These are phyloP conservation scores for Tetracladium marchalianum DNA, from an alignment of 495 filamentous ascomycete genomes.

Conservation along the genomic window DNA sequence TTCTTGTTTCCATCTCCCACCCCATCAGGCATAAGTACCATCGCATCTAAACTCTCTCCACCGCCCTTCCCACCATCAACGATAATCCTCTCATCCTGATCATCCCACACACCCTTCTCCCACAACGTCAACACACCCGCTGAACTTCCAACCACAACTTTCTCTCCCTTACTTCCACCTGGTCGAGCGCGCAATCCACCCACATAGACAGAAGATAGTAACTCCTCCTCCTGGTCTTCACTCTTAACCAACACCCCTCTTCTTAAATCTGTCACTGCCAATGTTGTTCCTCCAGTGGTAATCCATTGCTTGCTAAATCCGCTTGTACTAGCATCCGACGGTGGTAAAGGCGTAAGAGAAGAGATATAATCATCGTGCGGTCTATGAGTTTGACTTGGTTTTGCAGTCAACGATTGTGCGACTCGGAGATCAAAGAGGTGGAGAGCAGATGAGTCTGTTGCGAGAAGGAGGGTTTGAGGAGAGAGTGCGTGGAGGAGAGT, in stretches of 20 bases:
- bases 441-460: constrained; percentile 78
- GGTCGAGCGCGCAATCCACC: constrained; percentile 49
- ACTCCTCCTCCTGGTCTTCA: constrained; percentile 89
- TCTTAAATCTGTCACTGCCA: constrained; percentile 81
- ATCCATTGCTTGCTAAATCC: constrained; percentile 90
- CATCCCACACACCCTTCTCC: constrained; percentile 90
- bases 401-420: constrained; percentile 43
- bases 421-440: constrained; percentile 85
- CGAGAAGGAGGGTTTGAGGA: constrained; percentile 80
- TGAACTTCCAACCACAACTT: constrained; percentile 70
- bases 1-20: constrained; percentile 56
- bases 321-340: constrained; percentile 65
- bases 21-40: constrained; percentile 55
- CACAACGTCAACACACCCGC: constrained; percentile 80
- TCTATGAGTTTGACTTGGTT: constrained; percentile 66
- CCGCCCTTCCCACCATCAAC: constrained; percentile 47
- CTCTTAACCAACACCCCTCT: constrained; percentile 72
- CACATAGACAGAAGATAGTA: constrained; percentile 70
- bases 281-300: constrained; percentile 78
- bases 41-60: constrained; percentile 61
- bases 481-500: constrained; percentile 71
- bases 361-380: constrained; percentile 92
- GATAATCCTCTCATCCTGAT: constrained; percentile 80
- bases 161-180: constrained; percentile 57
- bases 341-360: constrained; percentile 73